A percentile compares a stretch with the other conserved stretches of the same genome.
Evolutionary conservation across 108 stramenopile species (phyloP).

Genomic region (Thalassiosira profunda): DNA sequence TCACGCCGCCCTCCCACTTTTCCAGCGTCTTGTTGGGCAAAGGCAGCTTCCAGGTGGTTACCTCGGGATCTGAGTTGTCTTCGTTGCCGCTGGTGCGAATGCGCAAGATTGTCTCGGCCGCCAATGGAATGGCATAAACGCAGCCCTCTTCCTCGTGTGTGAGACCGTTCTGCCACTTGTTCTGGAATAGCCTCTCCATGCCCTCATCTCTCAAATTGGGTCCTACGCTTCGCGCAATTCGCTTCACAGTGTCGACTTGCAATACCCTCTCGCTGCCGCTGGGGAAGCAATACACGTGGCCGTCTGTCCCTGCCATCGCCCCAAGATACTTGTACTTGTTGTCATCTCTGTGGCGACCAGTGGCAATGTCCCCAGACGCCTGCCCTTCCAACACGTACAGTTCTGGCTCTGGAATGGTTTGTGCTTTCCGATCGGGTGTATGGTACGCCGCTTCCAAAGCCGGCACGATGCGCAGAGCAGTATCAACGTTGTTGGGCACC

Average conservation of each 20-base stretch:
- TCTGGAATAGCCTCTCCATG: conserved; percentile 72
- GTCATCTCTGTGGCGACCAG: conserved; percentile 84
- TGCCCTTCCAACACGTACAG: conserved; percentile 37
- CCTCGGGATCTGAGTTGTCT: conserved; percentile 25
- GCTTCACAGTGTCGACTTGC: conserved; percentile 60
- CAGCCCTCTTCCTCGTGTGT: conserved; percentile 60
- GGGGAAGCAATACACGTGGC: conserved; percentile 85
- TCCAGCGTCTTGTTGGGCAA: conserved; percentile 57
- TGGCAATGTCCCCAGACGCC: conserved; percentile 34
- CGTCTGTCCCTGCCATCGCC: conserved; percentile 73
- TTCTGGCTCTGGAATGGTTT: conserved; percentile 22
- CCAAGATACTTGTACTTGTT: conserved; percentile 93
- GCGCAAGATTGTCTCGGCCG: conserved; percentile 71
- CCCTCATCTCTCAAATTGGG: conserved; percentile 67
- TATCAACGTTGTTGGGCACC: conserved; percentile 83
- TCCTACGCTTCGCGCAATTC: conserved; percentile 59
- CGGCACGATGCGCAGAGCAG: conserved; percentile 71
- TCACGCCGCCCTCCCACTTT: conserved; percentile 88
- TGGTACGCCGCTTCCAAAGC: conserved; percentile 25
- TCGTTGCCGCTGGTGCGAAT: conserved; percentile 41
- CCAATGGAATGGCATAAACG: conserved; percentile 86
- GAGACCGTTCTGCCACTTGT: conserved; percentile 94
- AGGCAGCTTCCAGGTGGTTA: conserved; percentile 76
- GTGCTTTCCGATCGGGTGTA: not conserved
- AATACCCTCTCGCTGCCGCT: conserved; percentile 78